These are phyloP conservation scores for Backusella tuberculispora DNA, from an alignment of 192 early-diverging fungal species.

Conservation along the genomic window DNA sequence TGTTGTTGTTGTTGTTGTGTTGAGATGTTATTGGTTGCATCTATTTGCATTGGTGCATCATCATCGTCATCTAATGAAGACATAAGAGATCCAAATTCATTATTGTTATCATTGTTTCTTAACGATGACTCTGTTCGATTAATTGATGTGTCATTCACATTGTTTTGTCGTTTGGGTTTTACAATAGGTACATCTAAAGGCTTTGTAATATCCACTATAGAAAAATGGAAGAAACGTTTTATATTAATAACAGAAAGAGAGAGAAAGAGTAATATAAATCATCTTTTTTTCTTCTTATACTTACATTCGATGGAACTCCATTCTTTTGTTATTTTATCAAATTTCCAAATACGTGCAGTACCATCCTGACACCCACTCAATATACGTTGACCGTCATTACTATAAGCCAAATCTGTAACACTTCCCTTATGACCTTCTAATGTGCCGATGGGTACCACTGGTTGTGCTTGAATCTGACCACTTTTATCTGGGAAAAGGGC, in stretches of 20 bases:
- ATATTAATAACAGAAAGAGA: no score
- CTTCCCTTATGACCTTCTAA: slow-evolving; percentile 72
- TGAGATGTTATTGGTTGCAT: not conserved
- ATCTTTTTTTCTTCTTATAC: not conserved
- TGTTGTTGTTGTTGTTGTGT: not conserved
- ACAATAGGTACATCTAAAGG: slow-evolving; percentile 19
- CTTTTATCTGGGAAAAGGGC: slow-evolving; percentile 41
- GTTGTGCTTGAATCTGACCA: slow-evolving; percentile 30
- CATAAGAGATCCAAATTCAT: slow-evolving; percentile 18
- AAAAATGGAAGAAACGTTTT: not conserved
- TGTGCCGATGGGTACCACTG: slow-evolving; percentile 50
- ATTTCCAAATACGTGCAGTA: slow-evolving; percentile 75
- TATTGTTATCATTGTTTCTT: not conserved
- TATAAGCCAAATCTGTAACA: slow-evolving; percentile 78
- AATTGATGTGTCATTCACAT: not conserved
- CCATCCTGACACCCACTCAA: slow-evolving; percentile 81
- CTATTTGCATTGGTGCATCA: slow-evolving; percentile 1
- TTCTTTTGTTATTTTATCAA: slow-evolving; percentile 46
- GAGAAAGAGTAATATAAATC: not conserved
- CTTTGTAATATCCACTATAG: slow-evolving; percentile 29
- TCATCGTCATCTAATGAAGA: not conserved
- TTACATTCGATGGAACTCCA: slow-evolving; percentile 67
- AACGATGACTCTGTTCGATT: not conserved
- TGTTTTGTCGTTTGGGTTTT: not conserved
- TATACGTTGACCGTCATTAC: slow-evolving; percentile 67